These are phyloP conservation scores for Atalantia buxifolia DNA, from an alignment of 345 rosid species.

Conservation along the genomic window DNA sequence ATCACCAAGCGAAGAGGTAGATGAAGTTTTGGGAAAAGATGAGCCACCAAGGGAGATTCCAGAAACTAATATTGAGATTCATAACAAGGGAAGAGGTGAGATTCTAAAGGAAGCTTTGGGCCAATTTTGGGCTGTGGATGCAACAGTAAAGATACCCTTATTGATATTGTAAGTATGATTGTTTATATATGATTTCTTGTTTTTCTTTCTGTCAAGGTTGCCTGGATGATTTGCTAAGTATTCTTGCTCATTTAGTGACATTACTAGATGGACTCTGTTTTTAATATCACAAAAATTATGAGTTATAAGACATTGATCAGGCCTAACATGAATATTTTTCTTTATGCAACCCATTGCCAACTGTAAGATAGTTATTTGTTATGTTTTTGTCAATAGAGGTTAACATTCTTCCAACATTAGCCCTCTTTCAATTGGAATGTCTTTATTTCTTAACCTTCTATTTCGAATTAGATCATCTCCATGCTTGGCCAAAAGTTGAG, in stretches of 20 bases:
- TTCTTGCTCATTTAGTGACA: background rate
- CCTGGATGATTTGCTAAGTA: background rate
- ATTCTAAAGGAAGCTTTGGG: conserved; percentile 44
- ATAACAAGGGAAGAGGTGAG: conserved; percentile 27
- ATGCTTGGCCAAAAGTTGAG: background rate
- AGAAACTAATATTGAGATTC: conserved; percentile 29
- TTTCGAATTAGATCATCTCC: background rate
- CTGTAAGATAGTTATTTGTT: background rate
- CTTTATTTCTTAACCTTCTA: background rate
- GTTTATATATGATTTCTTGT: background rate
- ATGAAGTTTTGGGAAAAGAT: conserved; percentile 51
- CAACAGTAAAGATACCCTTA: conserved; percentile 63
- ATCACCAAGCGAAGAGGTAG: conserved; percentile 45
- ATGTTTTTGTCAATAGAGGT: background rate
- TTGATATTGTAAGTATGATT: conserved; percentile 69
- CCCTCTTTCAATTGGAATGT: background rate
- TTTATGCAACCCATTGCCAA: background rate
- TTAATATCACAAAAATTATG: background rate
- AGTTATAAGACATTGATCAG: background rate
- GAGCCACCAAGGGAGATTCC: conserved; percentile 30
- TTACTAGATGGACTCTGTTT: background rate
- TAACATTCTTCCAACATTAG: background rate
- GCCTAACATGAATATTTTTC: background rate
- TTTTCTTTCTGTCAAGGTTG: background rate
- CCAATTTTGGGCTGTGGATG: conserved; percentile 66